Percentiles rank a stretch among this genome's conserved stretches.
phyloP scores from a whole-genome alignment of 768 basidiomycete species.

The Agaricus blazei region DNA sequence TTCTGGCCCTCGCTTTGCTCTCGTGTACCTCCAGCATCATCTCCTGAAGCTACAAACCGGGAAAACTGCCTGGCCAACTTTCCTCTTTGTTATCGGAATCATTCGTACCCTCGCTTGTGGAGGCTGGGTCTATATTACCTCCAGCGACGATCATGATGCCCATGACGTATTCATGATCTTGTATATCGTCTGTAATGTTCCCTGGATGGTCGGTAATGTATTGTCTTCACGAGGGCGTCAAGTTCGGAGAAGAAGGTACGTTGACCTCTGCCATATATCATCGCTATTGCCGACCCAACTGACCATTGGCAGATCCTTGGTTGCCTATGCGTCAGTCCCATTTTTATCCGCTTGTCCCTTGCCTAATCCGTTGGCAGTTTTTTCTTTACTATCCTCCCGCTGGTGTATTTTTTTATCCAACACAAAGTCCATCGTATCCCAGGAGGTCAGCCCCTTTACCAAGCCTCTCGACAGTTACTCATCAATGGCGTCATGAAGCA shows the following conservation, averaged over 20 bases:
- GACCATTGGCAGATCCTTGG: constrained; percentile 36
- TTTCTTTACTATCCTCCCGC: constrained; percentile 61
- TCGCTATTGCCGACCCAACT: not conserved
- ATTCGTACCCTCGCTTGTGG: constrained; percentile 78
- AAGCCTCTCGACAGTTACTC: not conserved
- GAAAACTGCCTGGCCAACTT: constrained; percentile 36
- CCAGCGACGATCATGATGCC: constrained; percentile 73
- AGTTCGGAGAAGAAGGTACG: constrained; percentile 52
- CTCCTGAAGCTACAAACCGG: constrained; percentile 31
- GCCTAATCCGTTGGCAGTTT: constrained; percentile 42
- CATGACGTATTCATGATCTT: constrained; percentile 88
- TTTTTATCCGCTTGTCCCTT: not conserved
- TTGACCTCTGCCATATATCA: not conserved
- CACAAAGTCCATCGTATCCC: constrained; percentile 78
- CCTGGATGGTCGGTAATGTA: constrained; percentile 83
- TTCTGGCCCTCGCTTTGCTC: constrained; percentile 72
- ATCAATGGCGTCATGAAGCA: constrained; percentile 36
- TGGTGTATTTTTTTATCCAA: constrained; percentile 81
- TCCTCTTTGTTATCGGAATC: constrained; percentile 59
- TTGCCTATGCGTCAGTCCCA: constrained; percentile 45
- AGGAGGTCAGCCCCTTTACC: constrained; percentile 48
- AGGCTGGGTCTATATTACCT: constrained; percentile 91
- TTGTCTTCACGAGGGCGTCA: constrained; percentile 42
- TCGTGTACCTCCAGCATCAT: constrained; percentile 61
- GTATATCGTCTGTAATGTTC: constrained; percentile 79